Evolutionary conservation across 1,139 yeast genomes (phyloP), one percentile per base, ranked within the genome.

Genomic region (Keqinozyma sinolaborantium): DNA sequence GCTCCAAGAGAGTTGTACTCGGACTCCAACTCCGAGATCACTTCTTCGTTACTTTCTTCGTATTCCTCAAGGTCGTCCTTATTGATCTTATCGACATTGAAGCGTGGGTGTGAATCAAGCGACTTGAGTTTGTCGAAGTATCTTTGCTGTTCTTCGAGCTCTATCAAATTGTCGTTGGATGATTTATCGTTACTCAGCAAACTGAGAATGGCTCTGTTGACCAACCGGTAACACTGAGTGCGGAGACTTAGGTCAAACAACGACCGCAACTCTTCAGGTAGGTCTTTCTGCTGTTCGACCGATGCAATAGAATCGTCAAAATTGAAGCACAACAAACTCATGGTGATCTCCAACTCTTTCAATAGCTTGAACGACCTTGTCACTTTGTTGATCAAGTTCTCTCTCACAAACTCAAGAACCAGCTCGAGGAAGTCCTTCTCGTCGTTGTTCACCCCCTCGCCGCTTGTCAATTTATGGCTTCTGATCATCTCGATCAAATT

Each of bases 401-500:
- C 77, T 35, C 80, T 66, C 3, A 83, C 79, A 57, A 83, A 83
- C 11, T 62, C 57, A 14, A 84, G 73, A 6, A 83, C 69, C 8
- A 62, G 64, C 38, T 75, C 58, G 28, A 85, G 66, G 41, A 81
- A 83, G 18, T 56, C 51, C 30, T 69, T 64, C 33, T 75, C 80
- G 13, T 48, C 34, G 10, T 49, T 52, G 20, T 38, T 38, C 25
- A 50, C 47, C 9, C 44, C 50, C n/a, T 46, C 53, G 11, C 46
- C 38, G 31, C 29, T 34, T 6, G 37, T 36, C 13, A 56, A 39
- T 40, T 73, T 71, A 40, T 79, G 79, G 21, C 49, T 51, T 31
- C 84, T 52, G 21, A 81, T 79, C 76, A 77, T 77, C 51, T 81
- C 87, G 24, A 80, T 74, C 33, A 81, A 56, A 41, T 76, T 77